phyloP scores from a whole-genome alignment of 139 green algal genomes.

The Yamagishiella unicocca region DNA sequence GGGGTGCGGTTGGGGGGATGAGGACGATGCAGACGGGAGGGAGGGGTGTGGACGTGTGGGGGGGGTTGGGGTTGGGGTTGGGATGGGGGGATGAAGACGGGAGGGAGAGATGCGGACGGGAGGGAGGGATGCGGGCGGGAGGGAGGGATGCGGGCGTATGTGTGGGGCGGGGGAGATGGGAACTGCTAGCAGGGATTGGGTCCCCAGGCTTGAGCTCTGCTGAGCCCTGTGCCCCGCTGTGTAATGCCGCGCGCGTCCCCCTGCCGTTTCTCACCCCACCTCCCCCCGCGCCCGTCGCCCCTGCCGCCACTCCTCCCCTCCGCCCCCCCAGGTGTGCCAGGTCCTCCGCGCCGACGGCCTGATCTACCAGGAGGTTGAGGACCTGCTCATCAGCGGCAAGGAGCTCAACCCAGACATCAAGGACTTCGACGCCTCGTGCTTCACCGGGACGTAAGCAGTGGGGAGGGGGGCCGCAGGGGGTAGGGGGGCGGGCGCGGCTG shows the following conservation, averaged over 20 bases:
- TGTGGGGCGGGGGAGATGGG: no score
- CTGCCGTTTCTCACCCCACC: not conserved
- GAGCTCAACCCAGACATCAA: slow-evolving; percentile 89
- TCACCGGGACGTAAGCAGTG: slow-evolving; percentile 90
- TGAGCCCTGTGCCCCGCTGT: no score
- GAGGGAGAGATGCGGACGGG: not conserved
- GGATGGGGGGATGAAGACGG: not conserved
- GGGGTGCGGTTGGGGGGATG: not conserved
- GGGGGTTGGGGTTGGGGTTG: no score
- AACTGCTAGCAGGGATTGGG: no score
- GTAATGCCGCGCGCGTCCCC: not conserved
- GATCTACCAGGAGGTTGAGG: slow-evolving; percentile 93
- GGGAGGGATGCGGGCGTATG: no score
- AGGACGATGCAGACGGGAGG: not conserved
- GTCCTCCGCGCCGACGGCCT: slow-evolving; percentile 92
- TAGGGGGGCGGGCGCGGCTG: not conserved
- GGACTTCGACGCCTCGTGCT: slow-evolving; percentile 95
- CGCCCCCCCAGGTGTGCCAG: slow-evolving; percentile 58
- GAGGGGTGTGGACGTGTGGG: not conserved
- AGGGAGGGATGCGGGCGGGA: not conserved
- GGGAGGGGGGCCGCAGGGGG: slow-evolving; percentile 26
- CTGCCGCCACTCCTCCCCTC: no score
- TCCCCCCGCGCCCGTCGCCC: not conserved
- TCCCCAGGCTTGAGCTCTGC: no score
- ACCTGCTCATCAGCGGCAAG: slow-evolving; percentile 80